Evolutionary conservation across 164 flowering plant genomes (phyloP).

Genomic region (Taxillus chinensis): DNA sequence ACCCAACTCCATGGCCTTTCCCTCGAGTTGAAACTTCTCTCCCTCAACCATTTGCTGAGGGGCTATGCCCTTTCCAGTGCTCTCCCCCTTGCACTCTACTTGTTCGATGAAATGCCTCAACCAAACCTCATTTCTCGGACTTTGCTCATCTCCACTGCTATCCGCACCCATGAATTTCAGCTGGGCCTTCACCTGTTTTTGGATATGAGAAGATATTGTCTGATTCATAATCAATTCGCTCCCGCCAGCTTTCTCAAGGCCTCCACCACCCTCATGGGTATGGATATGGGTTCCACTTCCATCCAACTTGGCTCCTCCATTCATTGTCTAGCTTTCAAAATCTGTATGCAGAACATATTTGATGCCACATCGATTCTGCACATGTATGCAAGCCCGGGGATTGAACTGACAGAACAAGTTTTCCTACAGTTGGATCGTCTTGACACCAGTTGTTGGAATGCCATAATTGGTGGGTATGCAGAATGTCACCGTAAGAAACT

Average conservation of each 20-base stretch:
- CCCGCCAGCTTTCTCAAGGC: conserved; percentile 36
- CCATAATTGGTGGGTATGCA: conserved; percentile 42
- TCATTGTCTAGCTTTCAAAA: conserved; percentile 35
- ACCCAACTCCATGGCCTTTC: conserved; percentile 27
- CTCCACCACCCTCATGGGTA: conserved; percentile 11
- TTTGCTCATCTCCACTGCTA: conserved; percentile 27
- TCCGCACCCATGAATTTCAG: conserved; percentile 27
- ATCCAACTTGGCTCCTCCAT: conserved; percentile 5
- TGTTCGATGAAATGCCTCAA: conserved; percentile 44
- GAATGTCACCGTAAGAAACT: conserved; percentile 32
- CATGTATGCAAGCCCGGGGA: conserved; percentile 35
- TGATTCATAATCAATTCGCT: conserved; percentile 38
- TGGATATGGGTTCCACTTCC: conserved; percentile 14
- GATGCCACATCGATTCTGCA: conserved; percentile 32
- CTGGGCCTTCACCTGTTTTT: conserved; percentile 23
- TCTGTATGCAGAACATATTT: conserved; percentile 30
- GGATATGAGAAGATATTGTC: conserved; percentile 29
- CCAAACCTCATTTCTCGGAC: conserved; percentile 53
- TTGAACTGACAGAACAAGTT: conserved; percentile 23
- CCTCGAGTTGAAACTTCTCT: conserved; percentile 26
- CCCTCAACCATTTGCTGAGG: conserved; percentile 29
- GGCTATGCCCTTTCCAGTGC: conserved; percentile 29
- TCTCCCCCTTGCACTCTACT: conserved; percentile 20
- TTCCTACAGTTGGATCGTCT: conserved; percentile 18
- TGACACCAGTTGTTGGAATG: conserved; percentile 48